Conservation (phyloP, 1,284 basidiomycete genomes). For the Somion occarium region DNA sequence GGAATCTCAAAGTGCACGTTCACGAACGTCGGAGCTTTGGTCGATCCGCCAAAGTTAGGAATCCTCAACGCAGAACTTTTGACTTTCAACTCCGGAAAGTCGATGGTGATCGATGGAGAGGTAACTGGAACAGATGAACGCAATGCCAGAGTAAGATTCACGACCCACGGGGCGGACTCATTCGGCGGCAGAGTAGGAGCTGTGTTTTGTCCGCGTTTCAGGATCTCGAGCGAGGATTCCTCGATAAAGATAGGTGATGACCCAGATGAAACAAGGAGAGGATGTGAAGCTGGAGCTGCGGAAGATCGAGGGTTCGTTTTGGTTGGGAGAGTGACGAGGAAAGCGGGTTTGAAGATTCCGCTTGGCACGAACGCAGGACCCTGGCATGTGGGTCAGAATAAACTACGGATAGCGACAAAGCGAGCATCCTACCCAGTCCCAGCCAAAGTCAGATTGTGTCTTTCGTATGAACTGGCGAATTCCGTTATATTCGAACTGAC, state of each 20-base stretch:
- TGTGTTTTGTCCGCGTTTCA: constrained; percentile 45
- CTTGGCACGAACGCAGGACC: constrained; percentile 54
- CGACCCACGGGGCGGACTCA: constrained; percentile 47
- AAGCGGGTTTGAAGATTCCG: constrained; percentile 51
- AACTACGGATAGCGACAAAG: neutral
- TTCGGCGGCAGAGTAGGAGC: constrained; percentile 28
- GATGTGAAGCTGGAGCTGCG: constrained; percentile 13
- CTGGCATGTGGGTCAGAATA: constrained; percentile 23
- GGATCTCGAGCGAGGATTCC: constrained; percentile 50
- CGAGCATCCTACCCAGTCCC: constrained; percentile 46
- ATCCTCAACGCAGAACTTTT: neutral
- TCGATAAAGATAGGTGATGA: constrained; percentile 39
- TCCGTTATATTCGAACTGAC: constrained; percentile 46
- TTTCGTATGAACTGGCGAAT: constrained; percentile 48
- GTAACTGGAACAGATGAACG: constrained; percentile 36
- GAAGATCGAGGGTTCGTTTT: neutral
- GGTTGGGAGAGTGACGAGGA: constrained; percentile 33
- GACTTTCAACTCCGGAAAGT: constrained; percentile 39
- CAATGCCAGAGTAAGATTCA: constrained; percentile 50
- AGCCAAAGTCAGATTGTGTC: constrained; percentile 52
- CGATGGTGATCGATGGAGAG: constrained; percentile 35
- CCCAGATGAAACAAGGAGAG: constrained; percentile 24
- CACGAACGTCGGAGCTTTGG: constrained; percentile 27
- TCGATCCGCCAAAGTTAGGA: constrained; percentile 16
- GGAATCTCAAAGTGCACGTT: constrained; percentile 42